phyloP scores from a whole-genome alignment of 2,329 filamentous ascomycete species.

The Aspergillus vadensis region DNA sequence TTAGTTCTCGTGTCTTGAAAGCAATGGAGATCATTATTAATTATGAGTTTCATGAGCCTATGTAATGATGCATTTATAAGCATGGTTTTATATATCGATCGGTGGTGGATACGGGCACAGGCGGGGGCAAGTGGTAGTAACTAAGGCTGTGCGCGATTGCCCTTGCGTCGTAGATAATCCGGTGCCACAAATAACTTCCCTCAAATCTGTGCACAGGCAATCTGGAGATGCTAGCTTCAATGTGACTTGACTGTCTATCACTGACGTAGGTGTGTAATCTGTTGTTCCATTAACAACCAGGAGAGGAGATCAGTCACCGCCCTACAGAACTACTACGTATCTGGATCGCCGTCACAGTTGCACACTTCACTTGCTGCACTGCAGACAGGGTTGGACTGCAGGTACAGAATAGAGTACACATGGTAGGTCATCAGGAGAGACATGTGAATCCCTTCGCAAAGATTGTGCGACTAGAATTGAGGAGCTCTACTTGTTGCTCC shows the following conservation, averaged over 20 bases:
- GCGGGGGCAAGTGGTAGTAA: not conserved
- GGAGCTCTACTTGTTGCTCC: not conserved
- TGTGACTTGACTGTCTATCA: not conserved
- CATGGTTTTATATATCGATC: not conserved
- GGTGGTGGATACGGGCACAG: not conserved
- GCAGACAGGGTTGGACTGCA: not conserved
- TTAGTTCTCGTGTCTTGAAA: not conserved
- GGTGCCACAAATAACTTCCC: not conserved
- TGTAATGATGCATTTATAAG: not conserved
- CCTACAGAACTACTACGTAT: not conserved
- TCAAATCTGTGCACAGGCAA: not conserved
- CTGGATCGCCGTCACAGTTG: not conserved
- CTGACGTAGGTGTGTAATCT: not conserved
- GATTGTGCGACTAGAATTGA: not conserved
- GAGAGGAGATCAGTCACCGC: not conserved
- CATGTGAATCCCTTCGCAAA: not conserved
- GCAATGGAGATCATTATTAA: not conserved
- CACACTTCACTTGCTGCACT: not conserved
- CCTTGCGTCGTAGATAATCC: slow-evolving; percentile 8
- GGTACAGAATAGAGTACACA: not conserved
- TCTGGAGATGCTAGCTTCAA: not conserved
- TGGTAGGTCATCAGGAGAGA: not conserved
- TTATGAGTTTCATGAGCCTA: not conserved
- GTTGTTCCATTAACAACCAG: too few relatives aligned
- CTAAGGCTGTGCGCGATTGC: not conserved